Evolutionary conservation across 2,329 filamentous ascomycete species (phyloP), one percentile per base, ranked within the genome.

Genomic region (Ceratocystis harringtonii): DNA sequence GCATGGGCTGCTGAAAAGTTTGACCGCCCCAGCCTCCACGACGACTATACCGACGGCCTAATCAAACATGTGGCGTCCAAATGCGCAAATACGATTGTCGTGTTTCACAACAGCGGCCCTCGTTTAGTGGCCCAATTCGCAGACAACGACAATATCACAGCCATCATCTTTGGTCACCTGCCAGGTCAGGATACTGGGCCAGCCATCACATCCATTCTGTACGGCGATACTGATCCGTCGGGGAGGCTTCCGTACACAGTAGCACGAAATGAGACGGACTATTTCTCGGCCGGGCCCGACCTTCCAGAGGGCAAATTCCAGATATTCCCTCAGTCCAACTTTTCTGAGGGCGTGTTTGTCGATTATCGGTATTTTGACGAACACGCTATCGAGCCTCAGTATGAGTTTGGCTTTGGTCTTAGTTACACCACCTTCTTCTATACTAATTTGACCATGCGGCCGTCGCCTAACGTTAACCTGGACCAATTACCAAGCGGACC

Each of bases 1-100:
- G 81, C 79, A 6, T 89, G 87, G 73, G 83, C 87, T 0, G 84
- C 87, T 1, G 90, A 95, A 74, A 88, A 86, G 1, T 87, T 80
- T 68, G 80, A 89, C 67, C 79, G 84, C 60, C 76, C 81, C 0
- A 79, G 78, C 6, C 76, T 89, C 52, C 79, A 80, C 48, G 89
- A 92, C 71, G 85, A 86, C 67, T 83, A 83, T 63, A 84, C 81
- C 1, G 84, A 88, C 68, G 74, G 72, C 0, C 74, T 87, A 0
- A 78, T 87, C 55, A 74, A 74, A 0, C 78, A 80, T 58, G 83
- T 88, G 0, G 84, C 85, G 0, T 73, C 76, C 6, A 76, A 77
- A 25, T 88, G 84, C 72, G 77, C 76, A 68, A 86, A 83, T 68
- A 87, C 85, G 0, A 77, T 88, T 19, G 85, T 87, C 0, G 76